Conservation (phyloP, 805 yeast genomes). For the Candida qinlingensis region DNA sequence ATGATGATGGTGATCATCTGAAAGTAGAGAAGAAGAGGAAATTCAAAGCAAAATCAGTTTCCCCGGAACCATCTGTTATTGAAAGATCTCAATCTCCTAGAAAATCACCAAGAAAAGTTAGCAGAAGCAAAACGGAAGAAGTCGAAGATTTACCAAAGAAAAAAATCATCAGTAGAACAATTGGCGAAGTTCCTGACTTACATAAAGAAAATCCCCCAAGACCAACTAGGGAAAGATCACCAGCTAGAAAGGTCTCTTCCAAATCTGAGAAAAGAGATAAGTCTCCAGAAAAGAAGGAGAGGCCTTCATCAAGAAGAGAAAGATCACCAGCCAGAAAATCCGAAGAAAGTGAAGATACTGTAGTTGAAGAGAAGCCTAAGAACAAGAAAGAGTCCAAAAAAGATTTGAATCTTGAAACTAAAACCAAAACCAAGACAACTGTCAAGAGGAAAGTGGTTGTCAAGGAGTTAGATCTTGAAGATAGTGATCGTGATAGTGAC, state of each 20-base stretch:
- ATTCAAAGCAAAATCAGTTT: not conserved
- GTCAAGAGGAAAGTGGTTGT: not conserved
- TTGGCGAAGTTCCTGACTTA: slow-evolving; percentile 15
- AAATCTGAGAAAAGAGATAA: not conserved
- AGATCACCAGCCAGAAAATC: slow-evolving; percentile 1
- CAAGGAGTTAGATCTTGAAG: not conserved
- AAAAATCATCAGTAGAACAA: slow-evolving; percentile 5
- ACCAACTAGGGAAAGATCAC: slow-evolving; percentile 7
- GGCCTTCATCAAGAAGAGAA: slow-evolving; percentile 2
- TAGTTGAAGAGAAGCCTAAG: not conserved
- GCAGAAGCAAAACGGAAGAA: slow-evolving; percentile 16
- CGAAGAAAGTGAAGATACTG: not conserved
- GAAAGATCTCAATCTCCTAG: slow-evolving; percentile 3
- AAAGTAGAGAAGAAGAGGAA: slow-evolving; percentile 10
- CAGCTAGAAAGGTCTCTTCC: slow-evolving; percentile 3
- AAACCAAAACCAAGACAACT: not conserved
- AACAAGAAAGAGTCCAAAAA: not conserved
- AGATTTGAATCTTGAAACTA: not conserved
- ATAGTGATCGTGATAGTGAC: slow-evolving; percentile 2
- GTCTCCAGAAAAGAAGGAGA: slow-evolving; percentile 2
- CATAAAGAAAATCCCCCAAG: slow-evolving; percentile 1
- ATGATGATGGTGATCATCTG: slow-evolving; percentile 4
- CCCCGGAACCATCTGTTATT: slow-evolving; percentile 1
- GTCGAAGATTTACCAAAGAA: slow-evolving; percentile 5
- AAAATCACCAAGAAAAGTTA: slow-evolving; percentile 17